These are phyloP conservation scores for Fraxinus greggii DNA, from an alignment of 305 asterid genomes.

Conservation along the genomic window DNA sequence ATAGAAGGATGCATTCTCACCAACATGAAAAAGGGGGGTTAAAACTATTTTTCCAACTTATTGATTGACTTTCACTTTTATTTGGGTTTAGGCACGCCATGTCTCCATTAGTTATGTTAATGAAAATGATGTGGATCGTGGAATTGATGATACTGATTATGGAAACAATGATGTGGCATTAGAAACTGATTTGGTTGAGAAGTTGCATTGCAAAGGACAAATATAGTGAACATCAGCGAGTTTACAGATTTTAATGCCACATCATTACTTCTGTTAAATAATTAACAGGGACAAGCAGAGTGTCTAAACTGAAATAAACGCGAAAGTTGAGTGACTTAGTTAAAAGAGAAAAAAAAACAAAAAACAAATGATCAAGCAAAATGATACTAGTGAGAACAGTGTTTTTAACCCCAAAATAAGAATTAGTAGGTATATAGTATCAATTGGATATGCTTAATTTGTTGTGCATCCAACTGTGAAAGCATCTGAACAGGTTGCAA, in stretches of 20 bases:
- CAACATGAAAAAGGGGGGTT: background rate
- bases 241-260: background rate
- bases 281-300: background rate
- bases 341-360: background rate
- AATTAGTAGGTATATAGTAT: background rate
- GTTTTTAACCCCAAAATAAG: background rate
- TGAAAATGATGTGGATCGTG: background rate
- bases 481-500: conserved; percentile 94
- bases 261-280: background rate
- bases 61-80: background rate
- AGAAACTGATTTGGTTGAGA: background rate
- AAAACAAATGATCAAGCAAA: background rate
- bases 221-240: background rate
- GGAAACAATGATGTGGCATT: background rate
- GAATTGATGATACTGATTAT: background rate
- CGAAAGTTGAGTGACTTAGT: background rate
- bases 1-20: background rate
- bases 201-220: background rate
- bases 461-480: conserved; percentile 52
- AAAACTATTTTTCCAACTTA: background rate
- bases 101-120: background rate
- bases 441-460: background rate
- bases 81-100: background rate
- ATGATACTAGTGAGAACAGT: conserved; percentile 26
- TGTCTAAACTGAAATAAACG: background rate